Evolutionary conservation across 176 grass and related monocot species (phyloP).

Genomic region (Cenchrus purpureus): DNA sequence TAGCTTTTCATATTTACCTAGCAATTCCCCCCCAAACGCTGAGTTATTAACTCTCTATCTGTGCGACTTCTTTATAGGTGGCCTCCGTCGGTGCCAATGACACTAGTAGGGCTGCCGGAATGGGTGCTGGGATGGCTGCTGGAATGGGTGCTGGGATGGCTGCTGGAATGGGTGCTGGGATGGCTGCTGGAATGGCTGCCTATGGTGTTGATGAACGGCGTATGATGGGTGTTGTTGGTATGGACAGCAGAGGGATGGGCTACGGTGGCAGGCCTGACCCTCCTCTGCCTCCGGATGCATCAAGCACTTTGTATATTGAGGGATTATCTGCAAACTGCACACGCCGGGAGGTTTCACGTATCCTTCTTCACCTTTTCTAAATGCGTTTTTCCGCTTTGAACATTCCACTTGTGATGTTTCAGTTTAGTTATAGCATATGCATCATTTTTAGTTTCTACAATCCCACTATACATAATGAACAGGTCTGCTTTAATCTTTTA

Average conservation of each 20-base stretch:
- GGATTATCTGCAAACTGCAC: constrained; percentile 96
- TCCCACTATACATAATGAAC: not conserved
- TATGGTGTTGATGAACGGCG: constrained; percentile 74
- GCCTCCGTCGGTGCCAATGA: constrained; percentile 64
- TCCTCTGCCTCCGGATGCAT: constrained; percentile 87
- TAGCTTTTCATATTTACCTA: not conserved
- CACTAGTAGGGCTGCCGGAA: constrained; percentile 62
- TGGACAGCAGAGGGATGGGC: constrained; percentile 74
- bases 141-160: constrained; percentile 58
- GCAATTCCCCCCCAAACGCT: not conserved
- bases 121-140: constrained; percentile 57
- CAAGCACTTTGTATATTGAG: constrained; percentile 88
- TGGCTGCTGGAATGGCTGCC: constrained; percentile 65
- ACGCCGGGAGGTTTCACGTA: constrained; percentile 97
- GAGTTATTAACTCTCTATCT: constrained; percentile 1
- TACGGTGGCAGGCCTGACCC: constrained; percentile 76
- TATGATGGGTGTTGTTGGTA: constrained; percentile 63
- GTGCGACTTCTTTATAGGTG: constrained; percentile 46
- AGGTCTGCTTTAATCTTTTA: not conserved
- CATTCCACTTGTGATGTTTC: not conserved
- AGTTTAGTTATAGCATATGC: not conserved
- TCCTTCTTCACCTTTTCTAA: constrained; percentile 55
- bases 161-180: constrained; percentile 63
- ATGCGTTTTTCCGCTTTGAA: not conserved
- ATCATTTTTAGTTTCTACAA: not conserved